Conservation (phyloP, 2,329 filamentous ascomycete genomes). For the Ascochyta koolunga region DNA sequence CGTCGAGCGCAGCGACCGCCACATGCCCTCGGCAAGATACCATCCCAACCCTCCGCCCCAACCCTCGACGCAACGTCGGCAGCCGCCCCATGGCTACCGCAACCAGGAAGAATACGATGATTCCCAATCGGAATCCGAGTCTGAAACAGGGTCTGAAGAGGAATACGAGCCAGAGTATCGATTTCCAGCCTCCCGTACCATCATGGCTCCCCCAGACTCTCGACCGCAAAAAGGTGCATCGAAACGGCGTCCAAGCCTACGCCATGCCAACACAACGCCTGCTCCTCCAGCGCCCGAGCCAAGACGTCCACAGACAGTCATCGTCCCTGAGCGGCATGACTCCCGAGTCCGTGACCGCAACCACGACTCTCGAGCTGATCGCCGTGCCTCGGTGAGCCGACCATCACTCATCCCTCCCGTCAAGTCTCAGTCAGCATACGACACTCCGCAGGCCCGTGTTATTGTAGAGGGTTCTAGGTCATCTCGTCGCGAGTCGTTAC, state of each 20-base stretch:
- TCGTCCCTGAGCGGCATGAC: constrained; percentile 19
- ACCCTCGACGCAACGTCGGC: background rate
- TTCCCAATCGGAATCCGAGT: constrained; percentile 15
- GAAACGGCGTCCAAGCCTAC: constrained; percentile 31
- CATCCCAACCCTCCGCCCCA: constrained; percentile 15
- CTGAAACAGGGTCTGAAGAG: constrained; percentile 16
- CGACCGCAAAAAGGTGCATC: background rate
- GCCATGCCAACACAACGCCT: constrained; percentile 34
- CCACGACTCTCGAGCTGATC: constrained; percentile 23
- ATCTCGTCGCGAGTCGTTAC: constrained; percentile 34
- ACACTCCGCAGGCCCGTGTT: constrained; percentile 31
- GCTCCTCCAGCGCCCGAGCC: background rate
- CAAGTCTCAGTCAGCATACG: constrained; percentile 40
- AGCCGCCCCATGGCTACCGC: background rate
- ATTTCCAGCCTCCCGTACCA: background rate
- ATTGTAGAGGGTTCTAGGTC: constrained; percentile 34
- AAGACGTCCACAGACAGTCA: constrained; percentile 19
- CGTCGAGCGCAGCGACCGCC: constrained; percentile 21
- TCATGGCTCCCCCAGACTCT: background rate
- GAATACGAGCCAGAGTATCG: constrained; percentile 6
- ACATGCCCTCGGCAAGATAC: constrained; percentile 40
- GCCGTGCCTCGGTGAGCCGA: constrained; percentile 33
- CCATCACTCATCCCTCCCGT: constrained; percentile 44
- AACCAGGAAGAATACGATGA: constrained; percentile 2
- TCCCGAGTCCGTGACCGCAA: constrained; percentile 23